Base-by-base conservation (phyloP, 805 yeast species). In the Kluyveromyces aestuarii region DNA sequence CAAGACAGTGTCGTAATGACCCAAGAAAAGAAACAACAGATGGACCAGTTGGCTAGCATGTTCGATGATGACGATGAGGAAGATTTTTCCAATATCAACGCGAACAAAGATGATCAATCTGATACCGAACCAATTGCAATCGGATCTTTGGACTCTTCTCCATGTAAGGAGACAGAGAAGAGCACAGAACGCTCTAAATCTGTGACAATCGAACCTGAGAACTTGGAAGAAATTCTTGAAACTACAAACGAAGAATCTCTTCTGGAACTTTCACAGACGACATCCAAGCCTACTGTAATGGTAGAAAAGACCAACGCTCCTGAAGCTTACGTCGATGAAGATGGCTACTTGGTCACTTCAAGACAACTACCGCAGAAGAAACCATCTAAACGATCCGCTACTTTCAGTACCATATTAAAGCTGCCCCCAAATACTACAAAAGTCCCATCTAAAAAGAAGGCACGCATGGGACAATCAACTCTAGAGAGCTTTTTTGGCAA, bases 241-340 rank as follows among this genome's bases (percentile, higher is more conserved):
- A 64, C 67, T 1, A 63, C 69, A 2, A 62, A 59, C 1, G 67
- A 64, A 30, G 69, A 61, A 19, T 62, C 67, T 6, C 44, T 62
- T 2, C 27, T 63, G 25, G 61, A 52, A 37, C 48, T 56, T 8
- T 41, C 48, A 2, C 33, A 48, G 7, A 50, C 48, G n/a, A 33
- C 37, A 17, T 47, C 45, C 16, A 43, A 41, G 37, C 37, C 41
- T 9, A 27, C 37, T 37, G 42, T 27, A 38, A 25, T 37, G 16
- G 18, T 50, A 14, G 27, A 40, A 35, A n/a, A 37, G n/a, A n/a
- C 33, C n/a, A 35, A 42, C 25, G 52, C 48, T 47, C 52, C 48
- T 17, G 48, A 49, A 25, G 25, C 48, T 13, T 61, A 56, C 40
- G 54, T 62, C 2, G 69, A 65, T 45, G 63, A 63, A 13, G 69